Percentiles rank a stretch among this genome's conserved stretches.
phyloP scores from a whole-genome alignment of 2,329 filamentous ascomycete species.

The Tolypocladium guangdongense region DNA sequence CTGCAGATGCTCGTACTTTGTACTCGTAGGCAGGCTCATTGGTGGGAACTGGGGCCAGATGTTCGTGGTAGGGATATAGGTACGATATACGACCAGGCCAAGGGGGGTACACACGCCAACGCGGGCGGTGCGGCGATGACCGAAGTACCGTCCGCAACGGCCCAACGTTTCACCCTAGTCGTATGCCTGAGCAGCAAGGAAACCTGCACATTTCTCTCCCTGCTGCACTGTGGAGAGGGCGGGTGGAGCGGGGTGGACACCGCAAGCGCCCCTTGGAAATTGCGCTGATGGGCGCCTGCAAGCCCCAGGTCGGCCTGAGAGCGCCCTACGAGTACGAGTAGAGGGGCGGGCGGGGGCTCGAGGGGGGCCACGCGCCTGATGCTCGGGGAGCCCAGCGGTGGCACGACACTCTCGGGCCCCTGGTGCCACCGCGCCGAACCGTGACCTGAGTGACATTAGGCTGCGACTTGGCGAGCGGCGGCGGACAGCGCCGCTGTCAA shows the following conservation, averaged over 20 bases:
- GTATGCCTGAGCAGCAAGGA: background rate
- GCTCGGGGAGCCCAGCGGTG: background rate
- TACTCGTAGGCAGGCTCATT: too few relatives aligned
- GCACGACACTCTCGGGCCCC: background rate
- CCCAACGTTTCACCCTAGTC: background rate
- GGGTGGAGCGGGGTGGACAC: background rate
- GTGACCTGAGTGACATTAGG: background rate
- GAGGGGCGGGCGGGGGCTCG: background rate
- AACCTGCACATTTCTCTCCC: too few relatives aligned
- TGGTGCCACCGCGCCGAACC: background rate
- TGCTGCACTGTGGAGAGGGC: too few relatives aligned
- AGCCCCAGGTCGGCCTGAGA: background rate
- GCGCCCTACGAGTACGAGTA: too few relatives aligned
- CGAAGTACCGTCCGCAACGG: background rate
- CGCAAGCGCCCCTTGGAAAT: background rate
- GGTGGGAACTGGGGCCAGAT: background rate
- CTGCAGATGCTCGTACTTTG: too few relatives aligned
- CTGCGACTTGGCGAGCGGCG: rapidly evolving
- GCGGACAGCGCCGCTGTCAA: too few relatives aligned
- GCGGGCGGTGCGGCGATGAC: too few relatives aligned
- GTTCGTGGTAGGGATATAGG: background rate
- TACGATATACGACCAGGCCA: background rate
- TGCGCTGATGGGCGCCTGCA: background rate
- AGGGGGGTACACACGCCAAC: background rate
- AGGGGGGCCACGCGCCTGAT: background rate